phyloP scores from a whole-genome alignment of 1,284 basidiomycete species.

The Leccinum pseudoinsigne region DNA sequence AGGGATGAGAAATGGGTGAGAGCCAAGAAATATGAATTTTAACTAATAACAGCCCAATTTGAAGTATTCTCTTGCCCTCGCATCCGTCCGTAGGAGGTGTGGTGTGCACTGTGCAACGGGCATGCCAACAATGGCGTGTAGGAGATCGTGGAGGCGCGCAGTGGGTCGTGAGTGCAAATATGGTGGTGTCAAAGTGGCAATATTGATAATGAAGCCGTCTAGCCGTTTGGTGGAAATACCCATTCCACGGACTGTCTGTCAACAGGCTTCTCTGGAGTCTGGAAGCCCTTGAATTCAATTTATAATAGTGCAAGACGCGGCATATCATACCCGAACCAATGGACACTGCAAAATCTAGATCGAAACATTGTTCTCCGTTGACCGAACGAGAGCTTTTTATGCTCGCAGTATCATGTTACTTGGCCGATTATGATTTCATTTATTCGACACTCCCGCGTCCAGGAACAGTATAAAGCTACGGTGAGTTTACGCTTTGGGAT shows the following conservation, averaged over 20 bases:
- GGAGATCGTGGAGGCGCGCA: slow-evolving; percentile 9
- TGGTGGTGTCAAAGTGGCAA: neutral
- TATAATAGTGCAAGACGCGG: neutral
- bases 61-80: neutral
- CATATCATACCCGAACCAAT: slow-evolving; percentile 2
- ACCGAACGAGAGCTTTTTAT: slow-evolving; percentile 3
- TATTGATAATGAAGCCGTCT: slow-evolving; percentile 3
- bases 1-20: neutral
- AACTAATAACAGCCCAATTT: slow-evolving; percentile 4
- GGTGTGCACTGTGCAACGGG: slow-evolving; percentile 1
- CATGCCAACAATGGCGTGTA: slow-evolving; percentile 5
- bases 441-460: slow-evolving; percentile 4
- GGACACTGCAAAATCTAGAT: slow-evolving; percentile 2
- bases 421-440: slow-evolving; percentile 13
- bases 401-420: neutral
- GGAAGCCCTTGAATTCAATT: neutral
- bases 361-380: neutral
- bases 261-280: slow-evolving; percentile 3
- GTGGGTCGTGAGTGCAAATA: slow-evolving; percentile 1
- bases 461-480: slow-evolving; percentile 19
- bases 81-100: slow-evolving; percentile 1
- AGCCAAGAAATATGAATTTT: neutral
- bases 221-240: too few species aligned
- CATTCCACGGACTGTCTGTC: slow-evolving; percentile 18
- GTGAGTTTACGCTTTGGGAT: slow-evolving; percentile 5